Conservation (phyloP, 768 basidiomycete species). For the Serpula lacrymans region DNA sequence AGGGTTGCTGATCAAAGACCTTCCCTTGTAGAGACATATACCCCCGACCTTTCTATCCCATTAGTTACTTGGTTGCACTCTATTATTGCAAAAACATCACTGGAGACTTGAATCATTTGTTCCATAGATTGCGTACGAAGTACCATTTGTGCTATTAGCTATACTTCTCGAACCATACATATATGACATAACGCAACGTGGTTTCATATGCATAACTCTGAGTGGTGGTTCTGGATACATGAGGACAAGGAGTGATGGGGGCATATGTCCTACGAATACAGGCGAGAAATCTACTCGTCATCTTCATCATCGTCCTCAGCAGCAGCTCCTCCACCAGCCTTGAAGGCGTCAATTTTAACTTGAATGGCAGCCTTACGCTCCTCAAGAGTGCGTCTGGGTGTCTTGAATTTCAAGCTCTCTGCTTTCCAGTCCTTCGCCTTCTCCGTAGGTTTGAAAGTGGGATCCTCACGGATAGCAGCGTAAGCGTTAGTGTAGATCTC, state of each 20-base stretch:
- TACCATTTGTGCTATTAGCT: neutral
- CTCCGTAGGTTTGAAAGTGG: constrained; percentile 83
- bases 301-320: constrained; percentile 46
- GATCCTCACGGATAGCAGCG: constrained; percentile 94
- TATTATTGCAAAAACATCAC: constrained; percentile 41
- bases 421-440: constrained; percentile 92
- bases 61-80: constrained; percentile 55
- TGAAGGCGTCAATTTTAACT: constrained; percentile 88
- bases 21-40: constrained; percentile 38
- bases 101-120: constrained; percentile 19
- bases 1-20: constrained; percentile 39
- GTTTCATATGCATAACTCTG: constrained; percentile 12
- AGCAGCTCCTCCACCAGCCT: constrained; percentile 50
- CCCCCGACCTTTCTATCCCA: constrained; percentile 26
- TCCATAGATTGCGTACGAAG: constrained; percentile 3
- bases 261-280: constrained; percentile 3
- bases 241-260: neutral
- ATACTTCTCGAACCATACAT: constrained; percentile 5
- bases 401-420: constrained; percentile 72
- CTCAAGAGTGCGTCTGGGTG: constrained; percentile 64
- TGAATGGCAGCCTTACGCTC: constrained; percentile 81
- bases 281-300: constrained; percentile 52
- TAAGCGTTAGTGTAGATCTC: constrained; percentile 93
- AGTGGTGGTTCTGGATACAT: too few relatives aligned
- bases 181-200: constrained; percentile 5